Evolutionary conservation across 192 early-diverging fungal genomes (phyloP).

Genomic region (Backusella luteola): DNA sequence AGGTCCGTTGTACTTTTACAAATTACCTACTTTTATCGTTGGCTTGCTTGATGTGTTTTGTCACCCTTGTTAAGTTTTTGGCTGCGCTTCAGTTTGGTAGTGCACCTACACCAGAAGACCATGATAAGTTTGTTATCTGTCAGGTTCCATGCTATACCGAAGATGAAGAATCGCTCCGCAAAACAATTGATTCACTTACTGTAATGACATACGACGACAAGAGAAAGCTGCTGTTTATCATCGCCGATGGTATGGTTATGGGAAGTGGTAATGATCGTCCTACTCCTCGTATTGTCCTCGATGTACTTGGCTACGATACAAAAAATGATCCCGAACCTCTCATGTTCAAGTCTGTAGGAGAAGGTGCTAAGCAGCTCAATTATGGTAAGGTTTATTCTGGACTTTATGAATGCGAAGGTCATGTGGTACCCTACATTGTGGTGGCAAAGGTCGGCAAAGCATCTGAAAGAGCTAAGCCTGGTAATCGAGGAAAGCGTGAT

Average conservation of each 20-base stretch:
- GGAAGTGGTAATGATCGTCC: constrained; percentile 97
- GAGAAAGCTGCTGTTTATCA: constrained; percentile 84
- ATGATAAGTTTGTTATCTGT: constrained; percentile 96
- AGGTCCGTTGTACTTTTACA: constrained; percentile 53
- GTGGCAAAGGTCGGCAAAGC: constrained; percentile 93
- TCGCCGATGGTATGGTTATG: constrained; percentile 93
- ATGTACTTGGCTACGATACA: constrained; percentile 86
- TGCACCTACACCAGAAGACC: constrained; percentile 76
- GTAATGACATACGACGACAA: constrained; percentile 83
- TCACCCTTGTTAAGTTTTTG: constrained; percentile 78
- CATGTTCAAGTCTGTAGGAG: constrained; percentile 86
- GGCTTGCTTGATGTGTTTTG: constrained; percentile 64
- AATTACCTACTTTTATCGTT: constrained; percentile 66
- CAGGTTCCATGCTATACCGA: constrained; percentile 97
- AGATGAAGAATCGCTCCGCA: constrained; percentile 79
- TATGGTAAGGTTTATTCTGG: constrained; percentile 97
- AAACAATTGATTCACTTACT: constrained; percentile 85
- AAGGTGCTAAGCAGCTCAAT: constrained; percentile 90
- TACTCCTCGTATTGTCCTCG: constrained; percentile 92
- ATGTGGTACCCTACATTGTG: constrained; percentile 91
- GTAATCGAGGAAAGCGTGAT: constrained; percentile 97
- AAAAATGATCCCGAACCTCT: constrained; percentile 73
- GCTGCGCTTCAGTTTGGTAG: constrained; percentile 76
- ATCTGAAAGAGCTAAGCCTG: constrained; percentile 80
- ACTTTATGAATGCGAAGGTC: constrained; percentile 88